Percentiles rank a stretch among this genome's conserved stretches.
Conservation (phyloP, 352 stramenopile genomes). For the Nothophytophthora sp. region DNA sequence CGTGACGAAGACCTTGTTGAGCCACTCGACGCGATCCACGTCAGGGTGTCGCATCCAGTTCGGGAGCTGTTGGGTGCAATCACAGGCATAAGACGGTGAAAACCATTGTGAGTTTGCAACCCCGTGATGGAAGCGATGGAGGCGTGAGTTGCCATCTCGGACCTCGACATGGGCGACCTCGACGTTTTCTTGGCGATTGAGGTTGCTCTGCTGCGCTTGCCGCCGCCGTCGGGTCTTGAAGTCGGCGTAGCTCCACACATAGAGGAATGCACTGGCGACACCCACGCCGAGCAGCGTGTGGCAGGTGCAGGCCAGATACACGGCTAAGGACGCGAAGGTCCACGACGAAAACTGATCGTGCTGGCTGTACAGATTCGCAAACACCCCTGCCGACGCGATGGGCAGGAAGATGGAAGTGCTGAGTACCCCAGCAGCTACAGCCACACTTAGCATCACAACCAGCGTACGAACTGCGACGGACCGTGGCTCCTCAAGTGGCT, state of each 20-base stretch:
- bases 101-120: no score
- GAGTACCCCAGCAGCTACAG: conserved; percentile 29
- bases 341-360: conserved; percentile 35
- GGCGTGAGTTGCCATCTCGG: no score
- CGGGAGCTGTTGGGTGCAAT: conserved; percentile 30
- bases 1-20: conserved; percentile 72
- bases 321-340: conserved; percentile 26
- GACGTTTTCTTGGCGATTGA: conserved; percentile 29
- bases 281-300: conserved; percentile 48
- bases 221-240: conserved; percentile 41
- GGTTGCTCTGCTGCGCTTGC: conserved; percentile 10
- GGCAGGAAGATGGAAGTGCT: conserved; percentile 61
- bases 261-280: conserved; percentile 35
- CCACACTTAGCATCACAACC: conserved; percentile 34
- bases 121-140: no score
- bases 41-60: conserved; percentile 64
- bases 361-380: conserved; percentile 33
- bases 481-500: conserved; percentile 1
- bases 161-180: conserved; percentile 20
- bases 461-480: conserved; percentile 19
- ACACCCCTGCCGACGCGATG: conserved; percentile 43
- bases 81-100: background rate
- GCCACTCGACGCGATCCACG: conserved; percentile 74
- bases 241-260: conserved; percentile 59
- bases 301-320: conserved; percentile 38